Conservation (phyloP, 148 eudicot genomes). For the Heliosperma pusillum region DNA sequence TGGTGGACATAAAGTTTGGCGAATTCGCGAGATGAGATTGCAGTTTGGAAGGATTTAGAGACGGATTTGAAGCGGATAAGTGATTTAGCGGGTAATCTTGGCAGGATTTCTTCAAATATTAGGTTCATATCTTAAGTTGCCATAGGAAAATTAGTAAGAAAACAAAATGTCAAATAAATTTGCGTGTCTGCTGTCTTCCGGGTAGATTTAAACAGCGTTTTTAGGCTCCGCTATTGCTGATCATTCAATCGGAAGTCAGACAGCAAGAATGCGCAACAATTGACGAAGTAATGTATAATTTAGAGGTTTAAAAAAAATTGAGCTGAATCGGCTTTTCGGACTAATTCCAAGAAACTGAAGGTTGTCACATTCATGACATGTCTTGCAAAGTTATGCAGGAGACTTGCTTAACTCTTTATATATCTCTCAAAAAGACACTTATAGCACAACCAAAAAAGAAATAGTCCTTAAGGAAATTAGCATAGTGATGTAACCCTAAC, state of each 20-base stretch:
- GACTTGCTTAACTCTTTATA: no score
- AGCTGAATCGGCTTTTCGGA: neutral
- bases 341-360: neutral
- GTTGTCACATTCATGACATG: neutral
- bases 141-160: neutral
- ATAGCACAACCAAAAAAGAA: no score
- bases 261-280: no score
- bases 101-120: neutral
- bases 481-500: no score
- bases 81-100: conserved; percentile 7
- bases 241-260: no score
- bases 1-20: no score
- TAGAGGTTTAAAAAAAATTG: no score
- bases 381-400: no score
- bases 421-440: no score
- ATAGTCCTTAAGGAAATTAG: no score
- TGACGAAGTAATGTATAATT: no score
- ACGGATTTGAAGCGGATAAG: neutral
- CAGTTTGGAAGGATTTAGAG: neutral
- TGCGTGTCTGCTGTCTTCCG: no score
- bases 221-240: neutral
- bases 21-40: conserved; percentile 5
- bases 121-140: neutral
- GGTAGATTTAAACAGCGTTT: neutral
- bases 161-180: neutral